These are phyloP conservation scores for Apiotrichum sp. DNA, from an alignment of 1,284 basidiomycete genomes.

Conservation along the genomic window DNA sequence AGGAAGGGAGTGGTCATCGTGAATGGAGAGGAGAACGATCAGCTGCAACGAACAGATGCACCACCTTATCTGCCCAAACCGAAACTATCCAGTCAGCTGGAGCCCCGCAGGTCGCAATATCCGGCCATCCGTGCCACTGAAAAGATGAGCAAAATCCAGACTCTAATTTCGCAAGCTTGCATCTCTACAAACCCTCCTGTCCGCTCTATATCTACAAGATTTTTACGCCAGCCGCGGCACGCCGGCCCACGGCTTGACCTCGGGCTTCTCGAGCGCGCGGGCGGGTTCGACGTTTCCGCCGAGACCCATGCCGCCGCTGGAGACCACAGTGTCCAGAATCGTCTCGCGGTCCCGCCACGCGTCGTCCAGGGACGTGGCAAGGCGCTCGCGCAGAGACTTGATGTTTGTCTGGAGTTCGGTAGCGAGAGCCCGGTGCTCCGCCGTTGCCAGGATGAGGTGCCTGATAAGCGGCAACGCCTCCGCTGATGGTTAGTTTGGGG, in stretches of 20 bases:
- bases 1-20: too few species aligned
- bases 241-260: conserved; percentile 33
- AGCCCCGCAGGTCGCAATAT: too few species aligned
- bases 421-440: conserved; percentile 31
- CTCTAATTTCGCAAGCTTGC: too few species aligned
- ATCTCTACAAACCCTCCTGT: too few species aligned
- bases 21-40: too few species aligned
- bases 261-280: conserved; percentile 24
- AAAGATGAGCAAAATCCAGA: too few species aligned
- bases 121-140: too few species aligned
- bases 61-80: too few species aligned
- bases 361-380: conserved; percentile 26
- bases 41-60: too few species aligned
- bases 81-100: too few species aligned
- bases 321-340: conserved; percentile 28
- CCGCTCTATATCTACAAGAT: too few species aligned
- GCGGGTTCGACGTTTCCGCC: conserved; percentile 20
- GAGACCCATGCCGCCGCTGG: conserved; percentile 35
- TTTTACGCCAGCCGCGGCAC: conserved; percentile 24
- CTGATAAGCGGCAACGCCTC: conserved; percentile 37
- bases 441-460: conserved; percentile 32
- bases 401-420: conserved; percentile 31
- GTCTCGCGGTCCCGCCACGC: conserved; percentile 38
- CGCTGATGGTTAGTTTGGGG: conserved; percentile 10
- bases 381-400: conserved; percentile 24